Evolutionary conservation across 208 protist species (phyloP).

Genomic region (Trichomonas gallinae): DNA sequence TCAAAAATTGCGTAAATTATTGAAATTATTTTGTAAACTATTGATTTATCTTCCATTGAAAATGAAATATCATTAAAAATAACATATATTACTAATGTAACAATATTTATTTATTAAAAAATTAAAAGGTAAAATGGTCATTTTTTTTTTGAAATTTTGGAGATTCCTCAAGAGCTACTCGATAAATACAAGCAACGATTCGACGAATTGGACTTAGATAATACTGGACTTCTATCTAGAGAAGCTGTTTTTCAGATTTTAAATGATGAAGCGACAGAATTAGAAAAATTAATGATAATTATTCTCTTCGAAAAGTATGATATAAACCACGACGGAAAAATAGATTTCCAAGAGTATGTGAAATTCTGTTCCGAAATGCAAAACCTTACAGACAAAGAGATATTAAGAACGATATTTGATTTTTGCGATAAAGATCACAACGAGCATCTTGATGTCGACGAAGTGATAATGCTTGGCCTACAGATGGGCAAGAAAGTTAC

Average conservation of each 20-base stretch:
- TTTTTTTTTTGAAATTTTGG: not conserved
- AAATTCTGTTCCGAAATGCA: not conserved
- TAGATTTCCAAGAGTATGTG: not conserved
- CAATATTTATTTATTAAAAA: no score
- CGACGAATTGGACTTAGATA: not conserved
- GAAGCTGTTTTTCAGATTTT: not conserved
- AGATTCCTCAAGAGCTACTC: not conserved
- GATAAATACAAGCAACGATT: not conserved
- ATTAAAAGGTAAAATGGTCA: not conserved
- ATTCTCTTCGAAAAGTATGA: not conserved
- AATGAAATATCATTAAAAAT: no score
- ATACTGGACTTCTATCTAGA: not conserved
- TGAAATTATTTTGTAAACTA: no score
- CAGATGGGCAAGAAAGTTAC: not conserved
- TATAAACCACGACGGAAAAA: not conserved
- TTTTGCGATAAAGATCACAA: not conserved
- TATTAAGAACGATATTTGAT: not conserved
- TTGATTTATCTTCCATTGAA: no score
- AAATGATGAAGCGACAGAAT: not conserved
- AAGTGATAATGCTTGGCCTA: not conserved
- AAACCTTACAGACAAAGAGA: not conserved
- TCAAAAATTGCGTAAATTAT: no score
- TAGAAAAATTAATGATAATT: not conserved
- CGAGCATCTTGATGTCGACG: not conserved
- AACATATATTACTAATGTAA: no score